These are phyloP conservation scores for Backusella australiensis DNA, from an alignment of 192 early-diverging fungal species.

Conservation along the genomic window DNA sequence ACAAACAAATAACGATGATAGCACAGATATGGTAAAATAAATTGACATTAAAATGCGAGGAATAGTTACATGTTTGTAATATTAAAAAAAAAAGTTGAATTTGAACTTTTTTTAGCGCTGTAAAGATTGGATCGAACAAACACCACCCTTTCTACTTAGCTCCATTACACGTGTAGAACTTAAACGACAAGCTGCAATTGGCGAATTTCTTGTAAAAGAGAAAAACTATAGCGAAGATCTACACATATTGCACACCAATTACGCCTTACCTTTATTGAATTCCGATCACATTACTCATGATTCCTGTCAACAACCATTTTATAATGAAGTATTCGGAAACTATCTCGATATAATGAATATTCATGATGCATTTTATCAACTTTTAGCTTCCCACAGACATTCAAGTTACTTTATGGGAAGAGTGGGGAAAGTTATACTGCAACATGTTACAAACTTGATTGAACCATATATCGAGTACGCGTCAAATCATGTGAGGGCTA, in stretches of 20 bases:
- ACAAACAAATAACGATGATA: neutral
- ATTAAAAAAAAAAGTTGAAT: neutral
- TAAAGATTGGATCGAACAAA: neutral
- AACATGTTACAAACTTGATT: conserved; percentile 15
- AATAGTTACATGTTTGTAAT: neutral
- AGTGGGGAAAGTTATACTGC: conserved; percentile 4
- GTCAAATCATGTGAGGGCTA: conserved; percentile 7
- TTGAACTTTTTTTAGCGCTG: neutral
- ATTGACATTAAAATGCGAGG: neutral
- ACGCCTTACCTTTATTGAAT: conserved; percentile 8
- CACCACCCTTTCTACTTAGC: neutral
- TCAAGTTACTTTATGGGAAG: conserved; percentile 5
- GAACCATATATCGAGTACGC: conserved; percentile 23
- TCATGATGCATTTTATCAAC: neutral
- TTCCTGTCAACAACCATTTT: neutral
- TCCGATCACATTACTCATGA: neutral
- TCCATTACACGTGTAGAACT: conserved; percentile 2
- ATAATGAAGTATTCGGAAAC: conserved; percentile 17
- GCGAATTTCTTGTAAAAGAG: conserved; percentile 20
- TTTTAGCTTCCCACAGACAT: neutral
- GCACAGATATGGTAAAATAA: neutral
- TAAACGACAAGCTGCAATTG: conserved; percentile 25
- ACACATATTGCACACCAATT: conserved; percentile 10
- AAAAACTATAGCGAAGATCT: conserved; percentile 20
- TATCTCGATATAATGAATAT: conserved; percentile 2